These are phyloP conservation scores for Zymoseptoria pseudotritici DNA, from an alignment of 2,329 filamentous ascomycete species.

Conservation along the genomic window DNA sequence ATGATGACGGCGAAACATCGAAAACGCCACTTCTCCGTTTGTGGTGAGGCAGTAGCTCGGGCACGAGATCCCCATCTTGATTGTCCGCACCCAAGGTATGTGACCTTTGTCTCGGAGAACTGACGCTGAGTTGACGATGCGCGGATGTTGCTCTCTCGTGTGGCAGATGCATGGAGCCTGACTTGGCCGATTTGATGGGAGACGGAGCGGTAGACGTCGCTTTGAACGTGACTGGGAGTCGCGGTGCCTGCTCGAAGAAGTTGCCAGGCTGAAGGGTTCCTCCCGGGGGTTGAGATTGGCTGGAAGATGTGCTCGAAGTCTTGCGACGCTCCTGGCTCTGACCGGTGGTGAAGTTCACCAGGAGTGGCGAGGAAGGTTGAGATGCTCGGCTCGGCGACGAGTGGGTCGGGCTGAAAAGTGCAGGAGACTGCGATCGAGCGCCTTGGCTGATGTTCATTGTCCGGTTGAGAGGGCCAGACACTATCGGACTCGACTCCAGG, in stretches of 20 bases:
- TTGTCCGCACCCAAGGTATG: conserved; percentile 83
- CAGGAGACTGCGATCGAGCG: conserved; percentile 75
- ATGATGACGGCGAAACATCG: conserved; percentile 93
- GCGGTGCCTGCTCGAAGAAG: conserved; percentile 61
- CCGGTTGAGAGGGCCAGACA: conserved; percentile 72
- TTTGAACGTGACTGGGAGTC: conserved; percentile 47
- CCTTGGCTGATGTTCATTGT: conserved; percentile 77
- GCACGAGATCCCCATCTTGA: conserved; percentile 66
- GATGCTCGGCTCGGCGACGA: conserved; percentile 84
- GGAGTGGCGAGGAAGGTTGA: conserved; percentile 76
- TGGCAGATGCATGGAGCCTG: conserved; percentile 42
- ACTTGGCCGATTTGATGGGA: conserved; percentile 43
- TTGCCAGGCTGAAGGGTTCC: conserved; percentile 62
- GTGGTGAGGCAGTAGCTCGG: conserved; percentile 50
- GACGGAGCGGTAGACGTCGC: conserved; percentile 48
- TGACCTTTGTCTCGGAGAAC: conserved; percentile 66
- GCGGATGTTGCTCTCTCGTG: conserved; percentile 28
- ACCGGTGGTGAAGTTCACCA: conserved; percentile 91
- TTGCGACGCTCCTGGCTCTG: conserved; percentile 79
- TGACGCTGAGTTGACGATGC: conserved; percentile 26
- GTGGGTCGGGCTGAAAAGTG: conserved; percentile 67
- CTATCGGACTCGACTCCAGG: conserved; percentile 76
- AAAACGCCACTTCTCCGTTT: conserved; percentile 92
- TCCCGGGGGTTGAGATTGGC: conserved; percentile 69
- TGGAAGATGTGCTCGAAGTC: conserved; percentile 82